Conservation (phyloP, 2,329 filamentous ascomycete species). For the Exserohilum rostratum region DNA sequence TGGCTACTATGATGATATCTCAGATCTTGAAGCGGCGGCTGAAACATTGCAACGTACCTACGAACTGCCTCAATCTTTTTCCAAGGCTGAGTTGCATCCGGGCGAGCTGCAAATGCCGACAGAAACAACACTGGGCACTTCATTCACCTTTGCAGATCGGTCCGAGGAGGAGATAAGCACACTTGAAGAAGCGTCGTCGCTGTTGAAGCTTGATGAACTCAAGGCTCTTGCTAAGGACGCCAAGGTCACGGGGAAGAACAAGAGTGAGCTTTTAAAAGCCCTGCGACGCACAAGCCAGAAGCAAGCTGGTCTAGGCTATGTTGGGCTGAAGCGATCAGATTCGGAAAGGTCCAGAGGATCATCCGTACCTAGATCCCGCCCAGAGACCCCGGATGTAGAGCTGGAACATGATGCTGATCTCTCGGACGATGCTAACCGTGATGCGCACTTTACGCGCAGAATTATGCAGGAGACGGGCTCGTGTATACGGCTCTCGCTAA, state of each 20-base stretch:
- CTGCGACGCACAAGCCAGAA: conserved; percentile 74
- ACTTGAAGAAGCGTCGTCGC: conserved; percentile 80
- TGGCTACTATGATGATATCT: conserved; percentile 82
- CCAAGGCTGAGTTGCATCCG: conserved; percentile 49
- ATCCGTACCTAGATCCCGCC: conserved; percentile 42
- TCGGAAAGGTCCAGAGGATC: conserved; percentile 62
- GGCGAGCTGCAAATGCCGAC: conserved; percentile 57
- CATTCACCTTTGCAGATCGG: conserved; percentile 79
- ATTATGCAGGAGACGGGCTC: conserved; percentile 79
- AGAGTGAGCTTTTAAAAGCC: conserved; percentile 76
- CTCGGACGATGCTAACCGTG: conserved; percentile 64
- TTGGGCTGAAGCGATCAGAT: conserved; percentile 69
- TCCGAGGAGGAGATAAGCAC: conserved; percentile 75
- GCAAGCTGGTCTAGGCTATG: conserved; percentile 76
- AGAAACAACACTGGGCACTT: conserved; percentile 57
- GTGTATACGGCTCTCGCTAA: conserved; percentile 78
- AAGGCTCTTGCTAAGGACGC: conserved; percentile 84
- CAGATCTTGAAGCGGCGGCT: conserved; percentile 72
- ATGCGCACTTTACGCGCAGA: conserved; percentile 76
- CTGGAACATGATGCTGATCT: conserved; percentile 37
- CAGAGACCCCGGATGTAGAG: conserved; percentile 46
- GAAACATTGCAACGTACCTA: conserved; percentile 65
- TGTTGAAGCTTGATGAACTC: conserved; percentile 86
- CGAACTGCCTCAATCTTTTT: conserved; percentile 58
- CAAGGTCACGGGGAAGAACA: conserved; percentile 86